Evolutionary conservation across 2,329 filamentous ascomycete genomes (phyloP).

Genomic region (Zopfia rhizophila): DNA sequence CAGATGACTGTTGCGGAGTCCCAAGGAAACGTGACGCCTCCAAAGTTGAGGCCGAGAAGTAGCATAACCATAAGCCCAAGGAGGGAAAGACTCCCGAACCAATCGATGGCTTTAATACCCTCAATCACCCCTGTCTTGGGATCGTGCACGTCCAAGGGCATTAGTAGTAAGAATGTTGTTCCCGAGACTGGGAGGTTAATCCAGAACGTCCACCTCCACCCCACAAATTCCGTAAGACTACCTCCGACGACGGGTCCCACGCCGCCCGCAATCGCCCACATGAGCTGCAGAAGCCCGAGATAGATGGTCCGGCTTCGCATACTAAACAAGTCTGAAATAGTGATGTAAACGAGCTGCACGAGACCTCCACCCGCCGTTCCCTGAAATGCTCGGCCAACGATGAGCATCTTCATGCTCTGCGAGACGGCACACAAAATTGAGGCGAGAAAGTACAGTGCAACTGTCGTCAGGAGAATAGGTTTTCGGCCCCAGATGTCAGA

Average conservation of each 20-base stretch:
- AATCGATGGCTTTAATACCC: slow-evolving; percentile 64
- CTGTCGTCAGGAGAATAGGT: slow-evolving; percentile 60
- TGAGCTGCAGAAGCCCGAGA: slow-evolving; percentile 58
- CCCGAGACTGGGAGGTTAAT: slow-evolving; percentile 65
- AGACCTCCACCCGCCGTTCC: slow-evolving; percentile 71
- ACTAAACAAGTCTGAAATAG: slow-evolving; percentile 71
- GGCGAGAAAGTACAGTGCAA: slow-evolving; percentile 69
- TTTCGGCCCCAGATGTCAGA: slow-evolving; percentile 70
- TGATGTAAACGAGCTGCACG: slow-evolving; percentile 70
- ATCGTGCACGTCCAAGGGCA: slow-evolving; percentile 67
- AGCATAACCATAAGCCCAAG: slow-evolving; percentile 63
- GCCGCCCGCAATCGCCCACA: slow-evolving; percentile 62
- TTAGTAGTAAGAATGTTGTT: slow-evolving; percentile 60
- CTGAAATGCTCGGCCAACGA: slow-evolving; percentile 70
- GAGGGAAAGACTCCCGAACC: slow-evolving; percentile 64
- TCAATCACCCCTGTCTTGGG: slow-evolving; percentile 60
- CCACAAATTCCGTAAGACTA: slow-evolving; percentile 52
- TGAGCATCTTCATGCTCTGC: slow-evolving; percentile 67
- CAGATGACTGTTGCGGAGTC: slow-evolving; percentile 65
- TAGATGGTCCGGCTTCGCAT: slow-evolving; percentile 66
- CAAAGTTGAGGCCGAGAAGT: slow-evolving; percentile 65
- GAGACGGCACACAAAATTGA: slow-evolving; percentile 68
- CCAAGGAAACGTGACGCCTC: slow-evolving; percentile 65
- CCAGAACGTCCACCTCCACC: too few relatives aligned
- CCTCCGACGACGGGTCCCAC: slow-evolving; percentile 62